Conservation (phyloP, 139 green algal genomes). For the Desmodesmus armatus region DNA sequence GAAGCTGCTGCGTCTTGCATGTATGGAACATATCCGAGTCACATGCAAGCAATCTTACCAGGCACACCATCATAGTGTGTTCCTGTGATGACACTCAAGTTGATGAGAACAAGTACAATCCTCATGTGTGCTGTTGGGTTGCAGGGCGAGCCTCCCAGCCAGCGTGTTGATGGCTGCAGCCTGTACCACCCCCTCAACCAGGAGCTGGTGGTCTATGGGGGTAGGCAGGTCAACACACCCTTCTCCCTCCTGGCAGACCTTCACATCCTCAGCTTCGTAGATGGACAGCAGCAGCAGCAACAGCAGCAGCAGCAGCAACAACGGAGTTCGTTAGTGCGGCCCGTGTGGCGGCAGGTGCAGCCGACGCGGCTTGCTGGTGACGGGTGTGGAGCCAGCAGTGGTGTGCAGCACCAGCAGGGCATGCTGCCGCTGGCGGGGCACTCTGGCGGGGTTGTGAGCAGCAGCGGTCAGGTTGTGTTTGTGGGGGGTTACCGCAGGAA, state of each 20-base stretch:
- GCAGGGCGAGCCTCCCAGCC: conserved; percentile 20
- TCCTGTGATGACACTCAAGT: background rate
- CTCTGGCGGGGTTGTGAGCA: background rate
- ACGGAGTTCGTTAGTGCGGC: background rate
- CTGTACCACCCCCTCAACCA: background rate
- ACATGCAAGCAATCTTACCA: too few relatives aligned
- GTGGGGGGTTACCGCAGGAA: background rate
- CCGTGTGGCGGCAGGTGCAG: background rate
- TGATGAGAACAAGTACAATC: too few relatives aligned
- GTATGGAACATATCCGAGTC: too few relatives aligned
- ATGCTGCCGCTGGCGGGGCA: conserved; percentile 26
- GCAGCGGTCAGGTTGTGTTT: conserved; percentile 7
- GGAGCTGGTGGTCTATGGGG: conserved; percentile 32
- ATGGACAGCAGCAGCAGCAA: background rate
- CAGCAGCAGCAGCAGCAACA: conserved; percentile 17
- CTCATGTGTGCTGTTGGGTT: background rate
- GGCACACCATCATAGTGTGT: too few relatives aligned
- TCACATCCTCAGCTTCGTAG: background rate
- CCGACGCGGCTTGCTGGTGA: background rate
- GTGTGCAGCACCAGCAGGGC: background rate
- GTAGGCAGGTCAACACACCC: background rate
- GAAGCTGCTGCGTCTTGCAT: too few relatives aligned
- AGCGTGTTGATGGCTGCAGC: conserved; percentile 6
- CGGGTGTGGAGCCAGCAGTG: background rate
- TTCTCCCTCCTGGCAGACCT: conserved; percentile 27